These are phyloP conservation scores for Fusarium hainanense DNA, from an alignment of 2,329 filamentous ascomycete genomes.

Conservation along the genomic window DNA sequence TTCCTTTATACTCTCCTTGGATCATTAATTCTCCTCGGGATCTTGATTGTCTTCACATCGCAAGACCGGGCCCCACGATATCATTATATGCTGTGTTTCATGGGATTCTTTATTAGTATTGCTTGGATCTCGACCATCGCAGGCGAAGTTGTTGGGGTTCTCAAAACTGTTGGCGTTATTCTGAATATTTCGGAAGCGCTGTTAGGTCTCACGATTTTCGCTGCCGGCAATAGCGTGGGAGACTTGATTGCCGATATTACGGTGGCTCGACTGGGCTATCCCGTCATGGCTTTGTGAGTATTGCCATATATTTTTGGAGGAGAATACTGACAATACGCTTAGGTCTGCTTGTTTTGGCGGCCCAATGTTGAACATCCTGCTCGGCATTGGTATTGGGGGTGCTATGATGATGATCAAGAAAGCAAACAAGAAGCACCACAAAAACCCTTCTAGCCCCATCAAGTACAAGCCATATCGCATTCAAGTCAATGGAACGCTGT, in stretches of 20 bases:
- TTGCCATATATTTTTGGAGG: neutral
- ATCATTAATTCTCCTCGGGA: slow-evolving; percentile 73
- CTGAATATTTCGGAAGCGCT: slow-evolving; percentile 94
- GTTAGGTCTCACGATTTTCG: slow-evolving; percentile 93
- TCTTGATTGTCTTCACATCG: slow-evolving; percentile 76
- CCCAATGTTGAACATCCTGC: slow-evolving; percentile 95
- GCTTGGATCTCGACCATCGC: slow-evolving; percentile 98
- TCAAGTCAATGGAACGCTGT: slow-evolving; percentile 83
- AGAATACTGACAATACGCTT: slow-evolving; percentile 14
- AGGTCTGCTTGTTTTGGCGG: slow-evolving; percentile 96
- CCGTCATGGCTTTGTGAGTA: slow-evolving; percentile 87
- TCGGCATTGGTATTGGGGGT: slow-evolving; percentile 93
- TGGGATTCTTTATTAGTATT: slow-evolving; percentile 91
- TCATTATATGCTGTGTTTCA: slow-evolving; percentile 83
- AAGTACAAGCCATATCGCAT: slow-evolving; percentile 83
- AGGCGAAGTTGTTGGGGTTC: slow-evolving; percentile 91
- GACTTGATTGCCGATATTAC: slow-evolving; percentile 96
- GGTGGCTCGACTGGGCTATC: slow-evolving; percentile 90
- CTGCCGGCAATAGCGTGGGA: slow-evolving; percentile 93
- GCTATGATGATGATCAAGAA: slow-evolving; percentile 84
- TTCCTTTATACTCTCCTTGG: slow-evolving; percentile 72
- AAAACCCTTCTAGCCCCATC: slow-evolving; percentile 73
- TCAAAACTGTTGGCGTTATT: slow-evolving; percentile 93
- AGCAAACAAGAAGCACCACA: slow-evolving; percentile 72
- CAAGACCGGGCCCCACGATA: slow-evolving; percentile 75